Evolutionary conservation across 805 yeast genomes (phyloP), one percentile per base, ranked within the genome.

Genomic region (Monosporozyma aquatica): DNA sequence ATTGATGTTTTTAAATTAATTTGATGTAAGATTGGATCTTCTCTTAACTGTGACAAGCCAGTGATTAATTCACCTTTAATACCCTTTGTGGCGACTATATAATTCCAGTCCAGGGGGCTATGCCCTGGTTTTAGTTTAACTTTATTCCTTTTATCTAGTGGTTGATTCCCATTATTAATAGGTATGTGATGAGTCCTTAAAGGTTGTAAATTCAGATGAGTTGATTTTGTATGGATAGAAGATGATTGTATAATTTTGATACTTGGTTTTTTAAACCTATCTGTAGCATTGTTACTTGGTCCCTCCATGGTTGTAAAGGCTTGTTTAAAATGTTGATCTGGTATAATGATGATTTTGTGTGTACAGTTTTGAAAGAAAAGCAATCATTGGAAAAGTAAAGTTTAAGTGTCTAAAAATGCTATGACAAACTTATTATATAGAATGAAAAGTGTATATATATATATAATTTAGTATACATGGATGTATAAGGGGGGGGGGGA

Each of bases 41-140:
- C 38, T 33, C 49, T 24, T 26, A 51, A 42, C 28, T 43, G 41
- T 18, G 40, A 41, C 17, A 49, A 28, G 6, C 61, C 57, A 7
- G 53, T 49, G 4, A 58, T 47, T 17, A 55, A 37, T 29, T 47
- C 44, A 8, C 55, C 53, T 32, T 40, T 40, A 9, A 24, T 25
- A 37, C 38, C 21, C 26, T 18, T 23, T 27, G 38, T 15, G 25
- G 33, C 25, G 32, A 22, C 55, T 53, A 20, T 46, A 43, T 48
- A 53, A 32, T 46, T 47, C 65, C 63, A 62, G 43, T 62, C 62
- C 38, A 62, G 41, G 2, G 62, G 59, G 28, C 61, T 55, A 32
- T 57, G 61, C 30, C 62, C 69, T 17, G 59, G 65, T 44, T 51
- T 58, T 40, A 62, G 54, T 47, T 49, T 67, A 47, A 61, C 68